Percentiles rank a stretch among this genome's conserved stretches.
Evolutionary conservation across 805 yeast genomes (phyloP).

Genomic region (Cyberlindnera lachancei): DNA sequence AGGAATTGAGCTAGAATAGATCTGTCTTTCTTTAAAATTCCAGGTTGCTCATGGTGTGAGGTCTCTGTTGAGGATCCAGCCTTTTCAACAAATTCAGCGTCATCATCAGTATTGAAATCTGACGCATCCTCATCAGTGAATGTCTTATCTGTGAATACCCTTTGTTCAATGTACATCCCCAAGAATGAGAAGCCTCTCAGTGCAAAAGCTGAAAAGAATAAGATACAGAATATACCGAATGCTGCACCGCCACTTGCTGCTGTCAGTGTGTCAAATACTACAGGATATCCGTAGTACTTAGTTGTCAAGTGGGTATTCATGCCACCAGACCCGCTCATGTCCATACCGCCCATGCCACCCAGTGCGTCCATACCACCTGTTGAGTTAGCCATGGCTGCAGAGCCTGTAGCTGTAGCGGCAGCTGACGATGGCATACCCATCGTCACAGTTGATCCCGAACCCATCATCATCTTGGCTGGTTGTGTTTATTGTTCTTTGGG

Average conservation of each 20-base stretch:
- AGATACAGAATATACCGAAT: conserved; percentile 62
- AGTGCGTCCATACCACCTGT: neutral
- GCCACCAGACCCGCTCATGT: too few species aligned
- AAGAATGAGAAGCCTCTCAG: conserved; percentile 53
- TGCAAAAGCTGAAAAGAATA: conserved; percentile 51
- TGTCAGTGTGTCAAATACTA: conserved; percentile 44
- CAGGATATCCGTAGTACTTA: conserved; percentile 47
- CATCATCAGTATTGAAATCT: conserved; percentile 4
- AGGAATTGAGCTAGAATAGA: conserved; percentile 26
- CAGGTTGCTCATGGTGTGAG: neutral
- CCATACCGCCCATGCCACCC: conserved; percentile 10
- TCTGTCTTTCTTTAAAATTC: too few species aligned
- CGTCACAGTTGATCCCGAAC: conserved; percentile 16
- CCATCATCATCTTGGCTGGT: conserved; percentile 23
- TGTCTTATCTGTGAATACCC: conserved; percentile 36
- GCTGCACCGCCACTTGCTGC: conserved; percentile 55
- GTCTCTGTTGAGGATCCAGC: neutral
- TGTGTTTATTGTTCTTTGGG: neutral
- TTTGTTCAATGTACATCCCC: conserved; percentile 59
- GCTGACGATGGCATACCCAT: conserved; percentile 11
- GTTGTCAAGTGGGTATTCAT: conserved; percentile 58
- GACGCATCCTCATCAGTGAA: neutral
- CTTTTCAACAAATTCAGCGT: conserved; percentile 2
- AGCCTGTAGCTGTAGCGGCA: too few species aligned
- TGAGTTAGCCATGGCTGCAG: neutral